Percentiles rank a stretch among this genome's conserved stretches.
phyloP scores from a whole-genome alignment of 768 basidiomycete genomes.

The Trametes gibbosa region DNA sequence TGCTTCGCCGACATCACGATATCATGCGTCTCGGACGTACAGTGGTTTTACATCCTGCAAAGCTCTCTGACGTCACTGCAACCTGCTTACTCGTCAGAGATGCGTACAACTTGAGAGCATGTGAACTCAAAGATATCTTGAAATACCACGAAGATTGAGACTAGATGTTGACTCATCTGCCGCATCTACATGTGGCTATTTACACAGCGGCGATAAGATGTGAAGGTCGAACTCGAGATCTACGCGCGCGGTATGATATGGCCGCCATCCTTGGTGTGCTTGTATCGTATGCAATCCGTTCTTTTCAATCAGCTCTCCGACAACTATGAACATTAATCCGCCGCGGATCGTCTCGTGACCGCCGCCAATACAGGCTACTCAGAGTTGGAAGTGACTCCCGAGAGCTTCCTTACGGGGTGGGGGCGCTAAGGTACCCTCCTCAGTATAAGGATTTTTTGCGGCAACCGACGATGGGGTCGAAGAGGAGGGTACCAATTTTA shows the following conservation, averaged over 20 bases:
- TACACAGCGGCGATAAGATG: neutral
- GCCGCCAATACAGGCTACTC: neutral
- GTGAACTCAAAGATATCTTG: neutral
- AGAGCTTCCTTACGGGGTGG: no score
- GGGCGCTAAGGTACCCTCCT: neutral
- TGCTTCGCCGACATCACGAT: conserved; percentile 32
- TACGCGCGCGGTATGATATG: conserved; percentile 2
- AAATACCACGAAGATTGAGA: neutral
- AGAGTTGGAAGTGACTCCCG: neutral
- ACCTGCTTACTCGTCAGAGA: neutral
- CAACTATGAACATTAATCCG: no score
- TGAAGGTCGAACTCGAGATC: neutral
- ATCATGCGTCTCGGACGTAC: conserved; percentile 22
- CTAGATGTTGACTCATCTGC: no score
- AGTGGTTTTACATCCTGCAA: neutral
- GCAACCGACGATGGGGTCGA: neutral
- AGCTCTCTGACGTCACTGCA: neutral
- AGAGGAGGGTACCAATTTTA: neutral
- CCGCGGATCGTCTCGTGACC: neutral
- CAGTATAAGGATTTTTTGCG: neutral
- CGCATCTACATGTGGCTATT: no score
- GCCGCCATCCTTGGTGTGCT: no score
- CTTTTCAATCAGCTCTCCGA: no score
- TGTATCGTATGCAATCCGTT: no score
- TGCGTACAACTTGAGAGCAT: neutral